These are phyloP conservation scores for Sporothrix brunneoviolacea DNA, from an alignment of 2,329 filamentous ascomycete genomes.

Conservation along the genomic window DNA sequence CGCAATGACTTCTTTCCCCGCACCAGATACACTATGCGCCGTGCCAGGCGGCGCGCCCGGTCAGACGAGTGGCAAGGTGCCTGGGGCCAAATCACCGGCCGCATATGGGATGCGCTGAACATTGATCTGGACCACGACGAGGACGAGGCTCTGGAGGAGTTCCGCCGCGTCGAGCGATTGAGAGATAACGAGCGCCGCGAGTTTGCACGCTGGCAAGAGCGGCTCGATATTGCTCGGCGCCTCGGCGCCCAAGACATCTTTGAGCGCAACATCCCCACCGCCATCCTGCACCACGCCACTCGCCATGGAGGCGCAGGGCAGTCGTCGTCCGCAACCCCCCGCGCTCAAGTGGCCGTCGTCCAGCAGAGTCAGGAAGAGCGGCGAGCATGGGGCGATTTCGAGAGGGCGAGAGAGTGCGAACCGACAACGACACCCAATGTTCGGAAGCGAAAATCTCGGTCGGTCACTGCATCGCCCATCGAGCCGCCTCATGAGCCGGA, in stretches of 20 bases:
- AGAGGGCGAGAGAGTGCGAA: constrained; percentile 69
- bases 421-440: constrained; percentile 39
- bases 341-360: constrained; percentile 42
- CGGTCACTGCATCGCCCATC: constrained; percentile 62
- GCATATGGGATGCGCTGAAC: constrained; percentile 60
- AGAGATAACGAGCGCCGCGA: constrained; percentile 49
- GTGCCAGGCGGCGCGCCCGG: constrained; percentile 56
- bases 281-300: constrained; percentile 52
- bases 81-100: constrained; percentile 60
- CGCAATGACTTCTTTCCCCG: constrained; percentile 40
- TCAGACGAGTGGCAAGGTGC: constrained; percentile 84
- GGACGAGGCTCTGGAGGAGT: constrained; percentile 50
- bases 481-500: constrained; percentile 66
- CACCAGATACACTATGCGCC: constrained; percentile 51
- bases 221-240: constrained; percentile 72
- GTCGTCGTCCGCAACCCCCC: constrained; percentile 23
- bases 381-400: constrained; percentile 83
- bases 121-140: constrained; percentile 83
- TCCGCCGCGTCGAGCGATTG: constrained; percentile 45
- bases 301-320: constrained; percentile 35
- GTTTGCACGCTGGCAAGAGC: constrained; percentile 72
- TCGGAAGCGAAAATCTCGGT: constrained; percentile 69
- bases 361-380: constrained; percentile 73
- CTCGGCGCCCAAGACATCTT: constrained; percentile 71
- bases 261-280: constrained; percentile 49